Base-by-base conservation (phyloP, 257 asterid genomes). In the Echites panduratus region DNA sequence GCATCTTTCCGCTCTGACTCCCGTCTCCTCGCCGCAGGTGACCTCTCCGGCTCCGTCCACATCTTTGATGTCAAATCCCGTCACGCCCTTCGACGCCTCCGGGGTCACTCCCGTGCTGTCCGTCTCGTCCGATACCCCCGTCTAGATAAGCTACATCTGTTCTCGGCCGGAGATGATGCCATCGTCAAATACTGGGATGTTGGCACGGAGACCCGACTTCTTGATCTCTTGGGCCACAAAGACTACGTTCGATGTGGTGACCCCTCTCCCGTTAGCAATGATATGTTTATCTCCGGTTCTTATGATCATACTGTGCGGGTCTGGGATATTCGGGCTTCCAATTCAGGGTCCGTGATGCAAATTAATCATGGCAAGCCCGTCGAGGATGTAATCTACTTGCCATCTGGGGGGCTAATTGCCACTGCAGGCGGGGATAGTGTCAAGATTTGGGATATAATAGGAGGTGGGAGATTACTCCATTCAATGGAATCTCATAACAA, bases 141-240 rank as follows among this genome's bases (percentile, higher is more conserved):
- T 44, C 74, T 79, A 13, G 98, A 95, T 71, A 95, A 92, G 84
- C 79, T 89, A 24, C 98, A 92, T 41, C 82, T 95, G 10, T 89
- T 90, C 69, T 90, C 97, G 0, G 97, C 97, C 48, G 98, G 94
- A 1, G 99, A 95, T 45, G 99, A 95, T 52, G 90, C 97, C 19
- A 70, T 95, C 10, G 99, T 95, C 12, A 92, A 92, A 88, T 89
- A 87, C 77, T 90, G 98, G 99, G 98, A 95, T 44, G 89, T 95
- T 14, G 73, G 88, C 2, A 75, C 88, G 2, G 97, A 95, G 82
- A 85, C 85, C 4, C 79, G 75, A 40, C 41, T 88, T 40, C 72
- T 80, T 9, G 78, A 89, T 75, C 87, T 92, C 2, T 62, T 86
- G 9, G 99, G 98, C 26, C 97, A 92, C 79, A 90, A 89, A 84